Evolutionary conservation across 78 protist genomes (phyloP).

Genomic region (Dictyostelium citrinum): DNA sequence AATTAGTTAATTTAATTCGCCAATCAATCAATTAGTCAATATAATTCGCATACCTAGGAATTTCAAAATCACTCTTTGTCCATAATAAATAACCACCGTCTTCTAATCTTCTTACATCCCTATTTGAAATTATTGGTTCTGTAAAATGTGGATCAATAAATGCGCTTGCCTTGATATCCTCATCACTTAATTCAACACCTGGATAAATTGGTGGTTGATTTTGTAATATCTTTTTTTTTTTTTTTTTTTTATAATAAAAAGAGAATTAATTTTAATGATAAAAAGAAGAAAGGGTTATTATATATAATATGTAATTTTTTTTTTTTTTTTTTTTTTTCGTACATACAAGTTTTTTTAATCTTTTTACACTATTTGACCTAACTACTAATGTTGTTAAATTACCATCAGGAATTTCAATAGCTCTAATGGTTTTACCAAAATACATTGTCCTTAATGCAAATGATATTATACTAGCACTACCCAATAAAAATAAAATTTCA

Average conservation of each 20-base stretch:
- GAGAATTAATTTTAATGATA: not conserved
- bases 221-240: conserved; percentile 25
- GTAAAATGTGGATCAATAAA: conserved; percentile 72
- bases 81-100: conserved; percentile 67
- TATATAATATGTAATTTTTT: conserved; percentile 14
- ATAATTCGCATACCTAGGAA: not conserved
- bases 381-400: conserved; percentile 48
- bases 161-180: conserved; percentile 53
- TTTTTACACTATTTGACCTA: not conserved
- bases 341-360: conserved; percentile 20
- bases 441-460: conserved; percentile 38
- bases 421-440: conserved; percentile 67
- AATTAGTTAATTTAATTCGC: not conserved
- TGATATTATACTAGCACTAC: conserved; percentile 52
- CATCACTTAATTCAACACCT: conserved; percentile 22
- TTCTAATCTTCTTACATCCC: conserved; percentile 29
- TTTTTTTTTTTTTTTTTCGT: not conserved
- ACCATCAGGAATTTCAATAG: conserved; percentile 76
- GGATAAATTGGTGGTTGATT: conserved; percentile 51
- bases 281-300: too few species aligned
- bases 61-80: conserved; percentile 65
- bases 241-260: too few species aligned
- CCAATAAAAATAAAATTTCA: conserved; percentile 33
- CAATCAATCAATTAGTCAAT: too few species aligned
- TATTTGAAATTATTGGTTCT: conserved; percentile 40